These are phyloP conservation scores for Coleophoma cylindrospora DNA, from an alignment of 2,329 filamentous ascomycete species.

Conservation along the genomic window DNA sequence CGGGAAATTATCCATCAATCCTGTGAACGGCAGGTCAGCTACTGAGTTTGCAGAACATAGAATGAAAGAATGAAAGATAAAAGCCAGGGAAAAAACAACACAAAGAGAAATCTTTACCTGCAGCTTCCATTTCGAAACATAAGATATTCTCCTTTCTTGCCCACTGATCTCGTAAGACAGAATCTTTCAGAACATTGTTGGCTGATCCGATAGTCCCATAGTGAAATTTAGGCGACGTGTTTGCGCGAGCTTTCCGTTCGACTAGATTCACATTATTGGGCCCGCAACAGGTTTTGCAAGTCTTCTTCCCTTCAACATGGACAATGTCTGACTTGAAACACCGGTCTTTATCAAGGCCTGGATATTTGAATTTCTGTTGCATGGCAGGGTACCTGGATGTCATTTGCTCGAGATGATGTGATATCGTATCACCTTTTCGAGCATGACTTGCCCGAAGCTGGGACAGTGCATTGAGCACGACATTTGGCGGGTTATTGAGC, in stretches of 20 bases:
- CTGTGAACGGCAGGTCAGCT: neutral
- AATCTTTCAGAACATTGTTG: constrained; percentile 26
- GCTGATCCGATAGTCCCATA: constrained; percentile 23
- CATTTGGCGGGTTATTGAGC: too few species aligned
- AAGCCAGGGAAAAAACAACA: too few species aligned
- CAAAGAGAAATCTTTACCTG: constrained; percentile 14
- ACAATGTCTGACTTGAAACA: constrained; percentile 1
- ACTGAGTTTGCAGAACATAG: neutral
- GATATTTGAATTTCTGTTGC: constrained; percentile 4
- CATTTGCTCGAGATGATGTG: too few species aligned
- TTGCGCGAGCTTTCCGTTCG: neutral
- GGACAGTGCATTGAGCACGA: too few species aligned
- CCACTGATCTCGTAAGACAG: constrained; percentile 16
- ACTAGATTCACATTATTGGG: neutral
- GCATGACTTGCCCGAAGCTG: too few species aligned
- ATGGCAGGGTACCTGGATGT: neutral
- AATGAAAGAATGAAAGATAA: neutral
- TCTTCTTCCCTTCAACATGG: constrained; percentile 5
- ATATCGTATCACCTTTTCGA: too few species aligned
- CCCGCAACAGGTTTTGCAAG: constrained; percentile 1
- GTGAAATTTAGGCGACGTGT: constrained; percentile 12
- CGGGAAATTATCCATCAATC: constrained; percentile 4
- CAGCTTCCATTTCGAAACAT: constrained; percentile 29
- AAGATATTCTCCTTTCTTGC: constrained; percentile 22
- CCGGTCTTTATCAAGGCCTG: constrained; percentile 6